Base-by-base conservation (phyloP, 768 basidiomycete genomes). In the Tephrocybe rancida region DNA sequence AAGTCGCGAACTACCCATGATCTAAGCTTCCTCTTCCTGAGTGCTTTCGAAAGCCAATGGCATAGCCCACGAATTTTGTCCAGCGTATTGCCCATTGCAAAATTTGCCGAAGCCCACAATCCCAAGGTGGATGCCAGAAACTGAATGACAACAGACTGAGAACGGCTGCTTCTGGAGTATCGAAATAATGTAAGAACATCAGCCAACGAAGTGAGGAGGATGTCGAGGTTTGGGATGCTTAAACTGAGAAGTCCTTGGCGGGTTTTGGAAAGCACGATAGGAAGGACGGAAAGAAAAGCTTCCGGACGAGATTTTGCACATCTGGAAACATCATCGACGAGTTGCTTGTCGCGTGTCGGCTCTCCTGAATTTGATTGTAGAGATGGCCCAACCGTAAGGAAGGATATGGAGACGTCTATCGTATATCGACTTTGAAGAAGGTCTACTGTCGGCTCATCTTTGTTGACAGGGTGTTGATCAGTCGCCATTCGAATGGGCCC, bases 1-100 rank as follows among this genome's bases (percentile, higher is more conserved):
- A 74, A 64, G 60, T 91, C 86, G 29, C 92, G 83, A 25, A 86
- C 73, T 49, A 71, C 75, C 90, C 93, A 95, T 2, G 82, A 83
- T 1, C 72, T 70, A 5, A 85, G 64, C 41, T 76, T 67, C 29
- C 73, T 64, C 9, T 69, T 70, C 43, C 59, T 61, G 41, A 86
- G 66, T 52, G 75, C 68, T 4, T 62, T 63, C 27, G 81, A 74
- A 46, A 92, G 71, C 79, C 83, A 90, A 0, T 62, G 64, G 54
- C 79, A 82, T 27, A 95, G 67, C 21, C 65, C 49, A 24, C 76
- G 72, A 21, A 83, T 74, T 24, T 81, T 73, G 24, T 69, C 70
- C 7, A 75, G 73, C 10, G 83, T 64, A 6, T 77, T 73, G 32
- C 59, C 57, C 35, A 65, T 55, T 27, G 64, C 56, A 51, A 67